Evolutionary conservation across 2,329 filamentous ascomycete species (phyloP), one percentile per base, ranked within the genome.

Genomic region (Penicillium carneum): DNA sequence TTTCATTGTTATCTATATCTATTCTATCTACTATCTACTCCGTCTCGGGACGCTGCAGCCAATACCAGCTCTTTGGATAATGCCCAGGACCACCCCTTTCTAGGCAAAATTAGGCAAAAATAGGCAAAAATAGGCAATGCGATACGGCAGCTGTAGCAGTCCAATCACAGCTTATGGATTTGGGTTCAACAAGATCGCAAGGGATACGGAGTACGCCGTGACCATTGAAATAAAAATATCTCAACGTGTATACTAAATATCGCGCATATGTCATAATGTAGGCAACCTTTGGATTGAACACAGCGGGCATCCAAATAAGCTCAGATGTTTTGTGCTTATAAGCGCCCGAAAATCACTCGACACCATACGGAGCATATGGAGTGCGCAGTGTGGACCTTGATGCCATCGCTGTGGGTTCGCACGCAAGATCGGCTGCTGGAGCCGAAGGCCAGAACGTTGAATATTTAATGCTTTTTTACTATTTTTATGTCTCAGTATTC

Each of bases 361-460:
- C n/a, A 23, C 31, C 20, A 39, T n/a, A 29, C 23, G 23, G 9
- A 11, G 5, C 23, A 26, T 26, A 26, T 26, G 23, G 23, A 26
- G 43, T 38, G n/a, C 33, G 11, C 23, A 20, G 47, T 20, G 50
- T 49, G 57, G 43, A 59, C 7, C 34, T 51, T 57, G 61, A 57
- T 54, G 58, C 58, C 48, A 63, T 63, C 38, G 23, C 23, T 36
- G 58, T 11, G 61, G 51, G 23, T 61, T 57, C 29, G 61, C 61
- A 63, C 58, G 61, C 58, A 63, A 63, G 51, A 55, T 34, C 23
- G 36, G 43, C 52, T 29, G 31, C 6, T 38, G 23, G 33, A 4
- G 34, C 34, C 36, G 6, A 26, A 7, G 47, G 20, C 48, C 4
- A 42, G 54, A 42, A 33, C 26, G 2, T 26, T 26, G 4, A 26